Evolutionary conservation across 306 rosid genomes (phyloP), one percentile per base, ranked within the genome.

Genomic region (Prunus kanzakura): DNA sequence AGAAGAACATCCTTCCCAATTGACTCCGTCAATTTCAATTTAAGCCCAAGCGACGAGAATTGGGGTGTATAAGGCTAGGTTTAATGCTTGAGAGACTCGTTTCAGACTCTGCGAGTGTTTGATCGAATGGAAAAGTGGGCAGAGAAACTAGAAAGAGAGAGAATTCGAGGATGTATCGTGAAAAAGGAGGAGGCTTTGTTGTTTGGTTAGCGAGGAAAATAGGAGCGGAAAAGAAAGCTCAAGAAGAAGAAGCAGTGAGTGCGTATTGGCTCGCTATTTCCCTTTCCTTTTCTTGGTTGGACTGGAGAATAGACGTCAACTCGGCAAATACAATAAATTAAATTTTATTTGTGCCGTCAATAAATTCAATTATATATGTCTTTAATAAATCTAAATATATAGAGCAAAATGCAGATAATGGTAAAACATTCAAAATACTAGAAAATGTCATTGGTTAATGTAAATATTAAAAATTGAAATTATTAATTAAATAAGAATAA

Each of bases 1-100:
- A 81, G 88, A 94, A 94, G 88, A 79, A 91, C 98, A 94, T 93
- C 70, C 71, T 54, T 62, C 82, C 27, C 30, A 56, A 62, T 46
- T 32, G 69, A 72, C 43, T 69, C 71, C 11, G 67, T 71, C 71
- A 72, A 81, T 80, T 79, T 23, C 67, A 72, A 85, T 64, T 18
- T 11, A 16, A 64, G 58, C 82, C 83, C 82, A 79, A 83, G 61
- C 58, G 25, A 35, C 47, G 49, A 29, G 25, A 29, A 32, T 64
- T 19, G 57, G n/a, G 69, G 22, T 35, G 50, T 32, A 20, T 19
- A 18, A 6, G 22, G 35, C 75, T 61, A 16, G 77, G 69, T 57
- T 68, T 43, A 38, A 51, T 13, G 19, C 6, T 29, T 16, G 30
- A 6, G 8, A 8, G 7, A 35, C 52, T 72, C 54, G 62, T 55